Conservation (phyloP, 1,139 yeast species). For the Yamadazyma friedrichii region DNA sequence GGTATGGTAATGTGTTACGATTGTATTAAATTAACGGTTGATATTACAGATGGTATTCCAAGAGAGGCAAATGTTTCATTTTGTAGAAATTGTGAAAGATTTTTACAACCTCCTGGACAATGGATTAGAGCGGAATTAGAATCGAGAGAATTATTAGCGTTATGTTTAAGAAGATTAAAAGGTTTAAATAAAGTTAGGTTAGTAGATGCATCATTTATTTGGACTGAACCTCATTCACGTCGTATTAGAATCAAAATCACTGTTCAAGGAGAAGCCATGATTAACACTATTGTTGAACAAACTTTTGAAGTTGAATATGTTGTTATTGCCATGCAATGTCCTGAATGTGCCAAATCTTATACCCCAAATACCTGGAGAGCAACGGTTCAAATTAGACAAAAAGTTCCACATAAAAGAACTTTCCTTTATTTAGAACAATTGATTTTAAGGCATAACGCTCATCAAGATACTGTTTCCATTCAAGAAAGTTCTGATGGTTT, state of each 20-base stretch:
- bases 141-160: conserved; percentile 86
- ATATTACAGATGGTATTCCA: conserved; percentile 93
- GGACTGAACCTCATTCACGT: conserved; percentile 99
- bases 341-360: conserved; percentile 96
- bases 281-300: conserved; percentile 90
- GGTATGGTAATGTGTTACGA: conserved; percentile 97
- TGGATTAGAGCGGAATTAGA: conserved; percentile 93
- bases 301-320: conserved; percentile 93
- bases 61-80: conserved; percentile 90
- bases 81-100: conserved; percentile 96
- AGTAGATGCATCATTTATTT: conserved; percentile 90
- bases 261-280: conserved; percentile 95
- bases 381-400: conserved; percentile 94
- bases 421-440: conserved; percentile 92
- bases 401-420: conserved; percentile 94
- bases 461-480: conserved; percentile 89
- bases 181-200: conserved; percentile 87
- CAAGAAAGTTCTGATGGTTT: conserved; percentile 92
- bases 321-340: conserved; percentile 95
- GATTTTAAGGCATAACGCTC: conserved; percentile 91
- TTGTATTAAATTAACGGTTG: conserved; percentile 91
- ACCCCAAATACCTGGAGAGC: conserved; percentile 99
- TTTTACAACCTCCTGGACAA: conserved; percentile 89
- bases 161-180: conserved; percentile 82
- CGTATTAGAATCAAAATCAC: conserved; percentile 88